Evolutionary conservation across 306 rosid genomes (phyloP).

Genomic region (Vigna mungo): DNA sequence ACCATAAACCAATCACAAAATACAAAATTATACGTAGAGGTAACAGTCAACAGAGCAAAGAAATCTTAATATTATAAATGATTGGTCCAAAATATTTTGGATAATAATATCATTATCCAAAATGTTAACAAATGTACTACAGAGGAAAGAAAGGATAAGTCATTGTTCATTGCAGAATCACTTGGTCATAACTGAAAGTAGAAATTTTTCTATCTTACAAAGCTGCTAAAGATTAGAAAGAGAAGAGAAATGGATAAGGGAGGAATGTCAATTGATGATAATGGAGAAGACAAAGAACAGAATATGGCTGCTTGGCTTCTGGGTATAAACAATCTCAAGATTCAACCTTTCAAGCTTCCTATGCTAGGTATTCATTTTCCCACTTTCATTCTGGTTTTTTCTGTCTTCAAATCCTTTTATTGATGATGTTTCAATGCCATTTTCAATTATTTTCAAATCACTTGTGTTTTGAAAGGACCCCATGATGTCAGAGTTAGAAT

Average conservation of each 20-base stretch:
- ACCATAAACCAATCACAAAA: too few relatives aligned
- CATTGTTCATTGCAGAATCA: neutral
- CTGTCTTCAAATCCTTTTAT: neutral
- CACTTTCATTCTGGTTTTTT: neutral
- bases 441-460: conserved; percentile 17
- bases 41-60: too few relatives aligned
- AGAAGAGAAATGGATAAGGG: conserved; percentile 71
- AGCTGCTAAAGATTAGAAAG: conserved; percentile 23
- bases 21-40: too few relatives aligned
- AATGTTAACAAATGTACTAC: neutral
- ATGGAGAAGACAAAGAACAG: conserved; percentile 56
- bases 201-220: neutral
- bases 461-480: conserved; percentile 61
- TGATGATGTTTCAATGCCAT: neutral
- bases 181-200: neutral
- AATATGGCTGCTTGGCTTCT: conserved; percentile 97
- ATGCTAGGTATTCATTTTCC: conserved; percentile 61
- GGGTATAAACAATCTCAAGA: conserved; percentile 73
- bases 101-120: too few relatives aligned
- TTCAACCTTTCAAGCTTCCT: conserved; percentile 88
- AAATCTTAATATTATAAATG: too few relatives aligned
- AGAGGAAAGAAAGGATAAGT: neutral
- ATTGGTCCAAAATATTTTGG: too few relatives aligned
- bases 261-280: conserved; percentile 64
- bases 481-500: conserved; percentile 74